These are phyloP conservation scores for Scytalidium lignicola DNA, from an alignment of 2,329 filamentous ascomycete species.

Conservation along the genomic window DNA sequence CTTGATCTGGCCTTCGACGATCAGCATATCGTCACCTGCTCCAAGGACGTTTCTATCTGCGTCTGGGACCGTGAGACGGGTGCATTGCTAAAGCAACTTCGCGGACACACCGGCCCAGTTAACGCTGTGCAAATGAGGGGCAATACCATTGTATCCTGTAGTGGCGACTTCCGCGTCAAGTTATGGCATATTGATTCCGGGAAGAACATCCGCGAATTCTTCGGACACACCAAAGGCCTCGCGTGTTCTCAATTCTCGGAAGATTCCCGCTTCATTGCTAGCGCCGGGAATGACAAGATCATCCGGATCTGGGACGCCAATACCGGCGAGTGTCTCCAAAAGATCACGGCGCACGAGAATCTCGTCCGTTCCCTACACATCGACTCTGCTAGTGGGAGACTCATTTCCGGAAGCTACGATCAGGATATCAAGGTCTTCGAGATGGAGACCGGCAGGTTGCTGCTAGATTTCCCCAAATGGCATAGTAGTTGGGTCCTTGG, in stretches of 20 bases:
- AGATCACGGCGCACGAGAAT: conserved; percentile 76
- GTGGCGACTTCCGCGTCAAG: conserved; percentile 87
- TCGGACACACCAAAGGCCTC: conserved; percentile 84
- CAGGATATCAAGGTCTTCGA: conserved; percentile 94
- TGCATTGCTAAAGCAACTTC: conserved; percentile 68
- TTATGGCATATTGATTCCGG: conserved; percentile 93
- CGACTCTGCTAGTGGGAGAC: conserved; percentile 77
- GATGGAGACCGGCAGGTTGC: conserved; percentile 69
- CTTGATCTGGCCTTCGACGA: conserved; percentile 91
- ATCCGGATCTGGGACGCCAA: conserved; percentile 96
- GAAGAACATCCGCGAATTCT: conserved; percentile 83
- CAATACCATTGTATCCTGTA: conserved; percentile 88
- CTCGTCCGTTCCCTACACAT: conserved; percentile 88
- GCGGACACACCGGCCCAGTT: conserved; percentile 84
- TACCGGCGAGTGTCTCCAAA: conserved; percentile 76
- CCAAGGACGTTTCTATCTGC: conserved; percentile 90
- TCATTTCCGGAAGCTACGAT: conserved; percentile 92
- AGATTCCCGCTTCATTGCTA: conserved; percentile 88
- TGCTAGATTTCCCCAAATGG: conserved; percentile 88
- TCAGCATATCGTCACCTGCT: conserved; percentile 91
- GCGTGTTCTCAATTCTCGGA: conserved; percentile 96
- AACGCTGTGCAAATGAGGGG: conserved; percentile 95
- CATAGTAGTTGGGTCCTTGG: conserved; percentile 95
- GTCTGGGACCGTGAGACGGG: conserved; percentile 88
- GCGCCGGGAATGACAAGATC: conserved; percentile 89